Conservation (phyloP, 257 asterid species). For the Salvia miltiorrhiza region DNA sequence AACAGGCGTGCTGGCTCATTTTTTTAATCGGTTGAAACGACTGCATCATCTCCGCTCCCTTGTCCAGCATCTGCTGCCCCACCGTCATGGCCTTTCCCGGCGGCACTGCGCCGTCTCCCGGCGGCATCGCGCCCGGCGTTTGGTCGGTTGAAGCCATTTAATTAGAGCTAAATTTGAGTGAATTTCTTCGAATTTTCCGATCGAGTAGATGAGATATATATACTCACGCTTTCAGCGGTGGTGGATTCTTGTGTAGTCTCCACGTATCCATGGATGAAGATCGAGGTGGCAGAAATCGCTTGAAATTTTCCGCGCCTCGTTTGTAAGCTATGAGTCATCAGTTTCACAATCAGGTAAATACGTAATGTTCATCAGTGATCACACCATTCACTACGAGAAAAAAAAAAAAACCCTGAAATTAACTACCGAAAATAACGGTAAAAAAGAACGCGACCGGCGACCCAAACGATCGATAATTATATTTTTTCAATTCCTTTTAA, state of each 20-base stretch:
- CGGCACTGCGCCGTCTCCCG: slow-evolving; percentile 61
- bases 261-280: slow-evolving; percentile 25
- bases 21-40: slow-evolving; percentile 62
- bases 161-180: not conserved
- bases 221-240: not conserved
- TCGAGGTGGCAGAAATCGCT: slow-evolving; percentile 36
- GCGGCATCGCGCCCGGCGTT: slow-evolving; percentile 44
- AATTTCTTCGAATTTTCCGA: not conserved
- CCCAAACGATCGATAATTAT: no score
- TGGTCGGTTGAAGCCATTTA: slow-evolving; percentile 60
- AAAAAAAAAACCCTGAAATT: no score
- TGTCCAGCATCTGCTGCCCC: slow-evolving; percentile 51
- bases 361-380: no score
- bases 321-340: no score
- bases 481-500: no score
- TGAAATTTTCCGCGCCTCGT: no score
- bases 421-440: no score
- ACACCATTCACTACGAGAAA: no score
- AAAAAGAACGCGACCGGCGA: no score
- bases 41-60: slow-evolving; percentile 63
- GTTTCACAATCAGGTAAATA: no score
- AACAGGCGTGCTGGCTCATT: slow-evolving; percentile 74
- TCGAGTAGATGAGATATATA: not conserved
- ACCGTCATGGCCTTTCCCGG: slow-evolving; percentile 67
- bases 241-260: slow-evolving; percentile 19